Evolutionary conservation across 345 rosid genomes (phyloP).

Genomic region (Linum tenue): DNA sequence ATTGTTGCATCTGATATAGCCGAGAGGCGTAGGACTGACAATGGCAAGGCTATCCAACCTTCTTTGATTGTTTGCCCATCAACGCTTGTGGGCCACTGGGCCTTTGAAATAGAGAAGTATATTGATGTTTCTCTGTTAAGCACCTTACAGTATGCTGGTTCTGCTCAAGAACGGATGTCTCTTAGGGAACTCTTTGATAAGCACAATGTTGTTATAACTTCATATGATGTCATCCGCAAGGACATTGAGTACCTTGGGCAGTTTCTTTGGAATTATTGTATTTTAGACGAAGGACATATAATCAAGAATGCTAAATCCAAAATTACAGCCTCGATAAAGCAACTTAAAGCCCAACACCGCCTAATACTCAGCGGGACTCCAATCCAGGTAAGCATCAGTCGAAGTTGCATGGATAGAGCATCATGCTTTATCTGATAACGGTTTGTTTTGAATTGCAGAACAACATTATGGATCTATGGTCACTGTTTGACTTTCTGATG

Average conservation of each 20-base stretch:
- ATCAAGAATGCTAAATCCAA: conserved; percentile 90
- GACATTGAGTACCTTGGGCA: conserved; percentile 76
- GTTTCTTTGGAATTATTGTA: conserved; percentile 84
- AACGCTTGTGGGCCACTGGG: conserved; percentile 99
- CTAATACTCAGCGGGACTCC: conserved; percentile 97
- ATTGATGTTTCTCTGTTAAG: conserved; percentile 74
- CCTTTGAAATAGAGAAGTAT: conserved; percentile 93
- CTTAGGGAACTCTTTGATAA: conserved; percentile 65
- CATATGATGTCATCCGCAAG: conserved; percentile 96
- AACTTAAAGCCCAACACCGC: conserved; percentile 90
- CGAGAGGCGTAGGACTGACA: conserved; percentile 39
- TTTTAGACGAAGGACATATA: conserved; percentile 95
- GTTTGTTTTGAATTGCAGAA: conserved; percentile 46
- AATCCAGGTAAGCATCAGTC: conserved; percentile 57
- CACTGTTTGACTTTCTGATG: conserved; percentile 98
- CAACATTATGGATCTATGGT: conserved; percentile 94
- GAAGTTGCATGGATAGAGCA: conserved; percentile 11
- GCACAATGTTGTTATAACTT: conserved; percentile 79
- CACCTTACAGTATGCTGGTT: conserved; percentile 86
- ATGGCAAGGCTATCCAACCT: conserved; percentile 35
- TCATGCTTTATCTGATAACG: conserved; percentile 22
- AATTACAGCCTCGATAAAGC: conserved; percentile 83
- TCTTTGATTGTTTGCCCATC: conserved; percentile 97
- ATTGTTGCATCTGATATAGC: conserved; percentile 96
- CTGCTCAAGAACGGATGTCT: conserved; percentile 76